A percentile compares a stretch with the other conserved stretches of the same genome.
Evolutionary conservation across 129 eudicot species (phyloP).

Genomic region (sunflower (Helianthus annuus)): HanXRQr2.0-SUNRISE NC_035449.2:28108517-28109016

Average conservation of each 20-base stretch:
- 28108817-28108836: constrained; percentile 21
- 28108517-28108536: constrained; percentile 15
- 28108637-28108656: constrained; percentile 6
- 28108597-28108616: not conserved
- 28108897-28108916: not conserved
- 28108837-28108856: constrained; percentile 26
- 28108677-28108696: not conserved
- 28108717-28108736: constrained; percentile 10
- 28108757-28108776: constrained; percentile 6
- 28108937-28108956: too few species aligned
- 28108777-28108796: constrained; percentile 16
- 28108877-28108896: constrained; percentile 22
- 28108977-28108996: too few species aligned
- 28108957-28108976: too few species aligned
- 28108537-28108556: constrained; percentile 3
- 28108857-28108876: constrained; percentile 36
- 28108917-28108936: too few species aligned
- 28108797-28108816: not conserved
- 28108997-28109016: too few species aligned
- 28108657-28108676: not conserved
- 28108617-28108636: constrained; percentile 1
- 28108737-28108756: constrained; percentile 20
- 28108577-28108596: not conserved
- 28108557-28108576: not conserved
- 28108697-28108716: not conserved